Base-by-base conservation (phyloP, 805 yeast species). In the Ogataea polymorpha region DNA sequence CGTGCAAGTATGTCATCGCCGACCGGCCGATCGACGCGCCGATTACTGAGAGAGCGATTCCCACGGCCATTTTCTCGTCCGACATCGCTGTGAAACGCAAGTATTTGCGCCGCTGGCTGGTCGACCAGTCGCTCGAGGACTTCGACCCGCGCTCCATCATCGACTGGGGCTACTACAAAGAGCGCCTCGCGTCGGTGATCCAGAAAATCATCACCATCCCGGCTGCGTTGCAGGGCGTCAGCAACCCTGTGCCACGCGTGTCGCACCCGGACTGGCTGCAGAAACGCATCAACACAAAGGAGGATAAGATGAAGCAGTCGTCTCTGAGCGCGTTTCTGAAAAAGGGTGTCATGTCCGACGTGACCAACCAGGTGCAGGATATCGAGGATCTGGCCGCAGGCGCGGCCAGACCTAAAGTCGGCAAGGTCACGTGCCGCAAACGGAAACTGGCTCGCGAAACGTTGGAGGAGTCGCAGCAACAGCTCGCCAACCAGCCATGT, bases 181-280 rank as follows among this genome's bases (percentile, higher is more conserved):
- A 88, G 54, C 79, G 99, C 55, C 72, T 93, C 25, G 95, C 91
- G 0, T 88, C 96, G 2, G 96, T 90, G 5, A 80, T 95, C 31
- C 96, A 90, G 61, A 93, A 95, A 64, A 88, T 93, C 54, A 86
- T 93, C 51, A 85, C 96, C 0, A 91, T 93, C 51, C 99, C 99
- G 2, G 99, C 99, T 4, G 98, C 97, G 5, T 69, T 91, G 40
- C 99, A 93, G 66, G 79, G 79, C 38, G 77, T 91, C 13, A 65
- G 70, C 11, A 95, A 93, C 55, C 99, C 99, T 0, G 97, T 95
- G 32, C 97, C 97, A 5, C 71, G 97, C 51, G 91, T 95, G 6
- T 77, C 77, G 4, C 97, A 91, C 56, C 99, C 99, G 0, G 93
- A 83, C 23, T 93, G 99, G 99, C 69, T 93, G 41, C 75, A 72